Conservation (phyloP, 768 basidiomycete genomes). For the Termitomyces sp. region DNA sequence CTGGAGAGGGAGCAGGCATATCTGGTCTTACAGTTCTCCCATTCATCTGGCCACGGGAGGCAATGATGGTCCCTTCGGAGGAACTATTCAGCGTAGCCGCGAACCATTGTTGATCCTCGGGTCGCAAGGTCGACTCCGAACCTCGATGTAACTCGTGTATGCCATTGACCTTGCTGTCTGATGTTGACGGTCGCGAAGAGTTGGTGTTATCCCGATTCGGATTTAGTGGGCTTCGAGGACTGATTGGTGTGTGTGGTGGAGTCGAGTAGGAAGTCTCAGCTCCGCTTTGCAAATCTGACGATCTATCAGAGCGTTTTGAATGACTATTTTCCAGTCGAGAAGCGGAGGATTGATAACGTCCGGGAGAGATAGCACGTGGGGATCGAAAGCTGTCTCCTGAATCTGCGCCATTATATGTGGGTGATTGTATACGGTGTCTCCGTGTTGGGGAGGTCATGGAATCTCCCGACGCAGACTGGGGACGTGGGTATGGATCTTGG, state of each 20-base stretch:
- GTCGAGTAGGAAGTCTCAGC: conserved; percentile 40
- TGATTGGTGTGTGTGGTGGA: conserved; percentile 64
- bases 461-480: conserved; percentile 61
- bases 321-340: conserved; percentile 27
- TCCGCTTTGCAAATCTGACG: conserved; percentile 32
- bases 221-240: conserved; percentile 42
- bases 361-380: conserved; percentile 36
- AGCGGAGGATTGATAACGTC: conserved; percentile 28
- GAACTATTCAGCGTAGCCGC: conserved; percentile 16
- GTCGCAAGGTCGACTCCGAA: conserved; percentile 27
- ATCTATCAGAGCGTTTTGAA: conserved; percentile 30
- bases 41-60: conserved; percentile 3
- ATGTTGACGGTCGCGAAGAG: conserved; percentile 20
- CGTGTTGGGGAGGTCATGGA: conserved; percentile 35
- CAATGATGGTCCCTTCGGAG: conserved; percentile 23
- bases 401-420: conserved; percentile 32
- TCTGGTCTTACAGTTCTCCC: conserved; percentile 1
- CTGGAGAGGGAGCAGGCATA: conserved; percentile 21
- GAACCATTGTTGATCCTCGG: conserved; percentile 26
- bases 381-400: conserved; percentile 34
- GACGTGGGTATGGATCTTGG: conserved; percentile 58
- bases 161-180: conserved; percentile 20
- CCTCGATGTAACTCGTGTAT: conserved; percentile 13
- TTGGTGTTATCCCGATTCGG: conserved; percentile 28
- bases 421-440: conserved; percentile 30